Conservation (phyloP, 192 early-diverging fungal species). For the Coemansia sp. region DNA sequence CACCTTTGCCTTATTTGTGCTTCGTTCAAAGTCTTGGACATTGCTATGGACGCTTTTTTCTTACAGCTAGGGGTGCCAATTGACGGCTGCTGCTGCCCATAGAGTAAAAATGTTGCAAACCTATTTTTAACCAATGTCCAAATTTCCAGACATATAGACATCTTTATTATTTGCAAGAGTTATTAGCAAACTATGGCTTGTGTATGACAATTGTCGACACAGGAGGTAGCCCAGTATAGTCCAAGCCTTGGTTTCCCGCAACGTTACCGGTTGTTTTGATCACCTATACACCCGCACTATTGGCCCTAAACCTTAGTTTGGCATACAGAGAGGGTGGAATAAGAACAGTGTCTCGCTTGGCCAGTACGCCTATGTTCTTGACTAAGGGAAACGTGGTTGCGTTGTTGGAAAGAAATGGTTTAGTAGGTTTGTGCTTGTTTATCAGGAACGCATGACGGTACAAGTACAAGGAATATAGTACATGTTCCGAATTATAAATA, state of each 20-base stretch:
- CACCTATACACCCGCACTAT: constrained; percentile 84
- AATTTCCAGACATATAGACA: not conserved
- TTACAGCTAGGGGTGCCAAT: not conserved
- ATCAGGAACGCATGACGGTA: constrained; percentile 87
- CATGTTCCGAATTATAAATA: constrained; percentile 68
- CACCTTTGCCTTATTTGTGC: not conserved
- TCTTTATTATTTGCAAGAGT: not conserved
- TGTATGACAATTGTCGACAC: constrained; percentile 23
- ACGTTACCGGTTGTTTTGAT: constrained; percentile 68
- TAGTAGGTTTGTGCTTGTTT: constrained; percentile 46
- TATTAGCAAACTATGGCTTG: not conserved
- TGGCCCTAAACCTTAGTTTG: constrained; percentile 69
- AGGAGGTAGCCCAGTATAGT: constrained; percentile 60
- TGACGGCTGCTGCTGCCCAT: not conserved
- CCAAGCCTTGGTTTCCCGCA: constrained; percentile 66
- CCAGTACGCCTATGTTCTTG: not conserved
- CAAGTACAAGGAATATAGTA: constrained; percentile 74
- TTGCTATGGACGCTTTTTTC: not conserved
- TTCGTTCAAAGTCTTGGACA: not conserved
- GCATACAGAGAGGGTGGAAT: constrained; percentile 59
- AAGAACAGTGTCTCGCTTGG: constrained; percentile 65
- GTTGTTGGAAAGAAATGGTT: constrained; percentile 34
- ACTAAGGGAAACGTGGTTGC: constrained; percentile 17
- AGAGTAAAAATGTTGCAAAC: not conserved
- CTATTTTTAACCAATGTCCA: not conserved